Evolutionary conservation across 2,329 filamentous ascomycete genomes (phyloP).

Genomic region (Ambrosiella xylebori): DNA sequence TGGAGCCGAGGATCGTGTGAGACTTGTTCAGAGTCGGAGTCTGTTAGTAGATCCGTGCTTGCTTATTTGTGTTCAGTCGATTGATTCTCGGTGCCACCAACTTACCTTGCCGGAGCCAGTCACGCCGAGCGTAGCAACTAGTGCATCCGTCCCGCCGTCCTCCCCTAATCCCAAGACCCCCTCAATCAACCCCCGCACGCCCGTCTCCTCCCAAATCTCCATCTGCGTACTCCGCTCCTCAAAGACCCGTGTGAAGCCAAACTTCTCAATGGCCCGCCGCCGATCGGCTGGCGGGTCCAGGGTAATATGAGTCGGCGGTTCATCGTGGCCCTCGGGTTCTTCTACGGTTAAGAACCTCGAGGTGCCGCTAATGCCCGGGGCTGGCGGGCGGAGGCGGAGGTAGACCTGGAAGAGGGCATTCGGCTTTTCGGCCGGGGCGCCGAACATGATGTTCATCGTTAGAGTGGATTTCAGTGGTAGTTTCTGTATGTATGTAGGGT

Average conservation of each 20-base stretch:
- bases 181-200: slow-evolving; percentile 57
- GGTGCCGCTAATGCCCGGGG: slow-evolving; percentile 16
- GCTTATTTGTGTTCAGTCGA: background rate
- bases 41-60: background rate
- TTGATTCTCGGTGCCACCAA: background rate
- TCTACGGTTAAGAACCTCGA: slow-evolving; percentile 74
- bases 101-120: slow-evolving; percentile 88
- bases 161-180: slow-evolving; percentile 53
- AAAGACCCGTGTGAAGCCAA: slow-evolving; percentile 86
- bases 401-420: slow-evolving; percentile 74
- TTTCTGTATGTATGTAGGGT: no score
- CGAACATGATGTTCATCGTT: background rate
- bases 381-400: slow-evolving; percentile 60
- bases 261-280: slow-evolving; percentile 78
- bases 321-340: slow-evolving; percentile 25
- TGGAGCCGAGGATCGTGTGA: slow-evolving; percentile 86
- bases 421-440: background rate
- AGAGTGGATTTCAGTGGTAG: no score
- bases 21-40: slow-evolving; percentile 38
- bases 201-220: slow-evolving; percentile 69
- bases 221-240: slow-evolving; percentile 71
- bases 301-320: slow-evolving; percentile 50
- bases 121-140: slow-evolving; percentile 81
- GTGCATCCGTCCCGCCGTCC: slow-evolving; percentile 67
- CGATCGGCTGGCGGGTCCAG: slow-evolving; percentile 70